A percentile compares a stretch with the other conserved stretches of the same genome.
Conservation (phyloP, 23 red algal species). For the Gracilaria vermiculophylla region DNA sequence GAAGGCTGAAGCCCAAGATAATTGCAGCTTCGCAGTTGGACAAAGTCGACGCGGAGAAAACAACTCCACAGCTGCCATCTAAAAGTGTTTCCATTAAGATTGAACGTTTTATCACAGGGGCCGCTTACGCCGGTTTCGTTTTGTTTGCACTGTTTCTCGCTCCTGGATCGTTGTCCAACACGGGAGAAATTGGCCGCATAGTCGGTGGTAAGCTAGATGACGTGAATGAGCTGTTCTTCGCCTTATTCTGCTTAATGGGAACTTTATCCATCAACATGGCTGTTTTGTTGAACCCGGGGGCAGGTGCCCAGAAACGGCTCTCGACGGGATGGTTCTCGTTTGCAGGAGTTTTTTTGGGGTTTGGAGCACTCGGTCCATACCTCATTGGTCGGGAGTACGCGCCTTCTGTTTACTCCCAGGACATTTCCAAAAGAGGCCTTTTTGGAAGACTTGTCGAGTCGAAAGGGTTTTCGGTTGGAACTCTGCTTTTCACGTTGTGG, state of each 20-base stretch:
- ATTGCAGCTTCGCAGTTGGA: background rate
- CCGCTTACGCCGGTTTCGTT: conserved; percentile 19
- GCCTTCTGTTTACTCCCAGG: conserved; percentile 30
- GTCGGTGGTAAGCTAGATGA: conserved; percentile 25
- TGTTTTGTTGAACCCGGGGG: conserved; percentile 42
- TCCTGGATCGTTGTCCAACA: conserved; percentile 24
- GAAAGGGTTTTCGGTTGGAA: conserved; percentile 13
- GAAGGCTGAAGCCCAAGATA: background rate
- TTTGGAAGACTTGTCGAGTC: conserved; percentile 39
- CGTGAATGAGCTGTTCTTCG: conserved; percentile 58
- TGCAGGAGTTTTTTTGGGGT: conserved; percentile 33
- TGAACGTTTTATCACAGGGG: conserved; percentile 5
- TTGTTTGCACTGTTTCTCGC: conserved; percentile 25
- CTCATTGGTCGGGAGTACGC: conserved; percentile 45
- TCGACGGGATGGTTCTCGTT: conserved; percentile 25
- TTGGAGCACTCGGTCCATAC: conserved; percentile 44
- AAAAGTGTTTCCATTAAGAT: background rate
- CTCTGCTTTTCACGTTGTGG: conserved; percentile 18
- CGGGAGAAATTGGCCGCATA: conserved; percentile 37
- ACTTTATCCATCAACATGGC: conserved; percentile 26
- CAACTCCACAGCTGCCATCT: background rate
- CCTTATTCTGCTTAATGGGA: conserved; percentile 53
- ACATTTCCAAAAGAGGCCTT: background rate
- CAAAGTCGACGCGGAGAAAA: background rate
- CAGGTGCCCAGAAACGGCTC: conserved; percentile 19